Evolutionary conservation across 164 flowering plant genomes (phyloP), one percentile per base, ranked within the genome.

Genomic region (Piper betle): DNA sequence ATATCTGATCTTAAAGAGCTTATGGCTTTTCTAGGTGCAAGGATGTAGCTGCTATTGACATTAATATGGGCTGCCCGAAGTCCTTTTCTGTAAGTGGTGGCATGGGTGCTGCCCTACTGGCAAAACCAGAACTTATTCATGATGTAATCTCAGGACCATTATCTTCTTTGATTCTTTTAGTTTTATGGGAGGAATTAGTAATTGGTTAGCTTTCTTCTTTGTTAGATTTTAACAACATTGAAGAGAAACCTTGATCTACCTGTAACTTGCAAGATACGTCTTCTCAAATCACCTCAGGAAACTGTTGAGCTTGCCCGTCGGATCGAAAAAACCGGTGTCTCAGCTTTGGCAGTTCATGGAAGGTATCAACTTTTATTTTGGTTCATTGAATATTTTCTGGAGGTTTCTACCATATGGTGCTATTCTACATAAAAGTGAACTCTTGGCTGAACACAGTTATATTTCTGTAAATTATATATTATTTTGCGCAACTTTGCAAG

Each of bases 11-110:
- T 15, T 40, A 9, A 17, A 3, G 43, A 16, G 38, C 6, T 19
- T 66, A 46, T 65, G 13, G 67, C 40, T 40, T 72, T 5, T 61
- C 70, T 58, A 92, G 98, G 71, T 87, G 85, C 73, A 81, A 78
- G 55, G 94, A 92, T 74, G 91, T 92, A 60, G 93, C 92, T n/a
- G 97, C 96, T 12, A 63, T 89, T 6, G 98, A 92, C 74, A 77
- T 92, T 68, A 92, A 92, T 62, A 89, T 92, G 98, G 98, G 97
- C 63, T 92, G 97, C 71, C 98, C 98, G 19, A 92, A 79, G 80
- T 69, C 97, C 67, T 89, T 89, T 72, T 92, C 96, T 73, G 61
- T 86, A 13, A 83, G 90, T 76, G 98, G 98, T 64, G 97, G 98
- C 72, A 92, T 89, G 96, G 98, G 98, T 64, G 96, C 98, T 71